phyloP scores from a whole-genome alignment of 2,329 filamentous ascomycete species.

The Tolypocladium sp. region DNA sequence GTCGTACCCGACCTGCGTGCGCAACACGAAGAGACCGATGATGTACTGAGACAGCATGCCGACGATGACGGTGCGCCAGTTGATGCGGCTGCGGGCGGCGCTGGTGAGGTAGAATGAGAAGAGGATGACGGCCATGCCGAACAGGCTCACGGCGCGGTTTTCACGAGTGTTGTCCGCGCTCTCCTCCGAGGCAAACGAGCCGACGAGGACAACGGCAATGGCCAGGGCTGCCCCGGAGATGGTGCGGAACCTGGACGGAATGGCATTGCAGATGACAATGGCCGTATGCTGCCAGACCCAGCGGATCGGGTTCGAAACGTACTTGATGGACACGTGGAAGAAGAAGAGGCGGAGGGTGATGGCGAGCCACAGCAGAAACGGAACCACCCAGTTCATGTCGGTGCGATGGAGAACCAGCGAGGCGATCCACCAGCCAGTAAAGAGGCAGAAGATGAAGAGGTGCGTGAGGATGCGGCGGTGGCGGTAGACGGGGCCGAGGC shows the following conservation, averaged over 20 bases:
- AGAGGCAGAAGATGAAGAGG: constrained; percentile 31
- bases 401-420: constrained; percentile 62
- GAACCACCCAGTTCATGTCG: constrained; percentile 72
- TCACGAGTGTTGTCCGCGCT: constrained; percentile 65
- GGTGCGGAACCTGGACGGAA: constrained; percentile 58
- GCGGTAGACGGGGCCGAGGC: constrained; percentile 29
- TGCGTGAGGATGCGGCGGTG: constrained; percentile 37
- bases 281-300: constrained; percentile 59
- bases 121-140: constrained; percentile 68
- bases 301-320: constrained; percentile 58
- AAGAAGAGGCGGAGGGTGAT: constrained; percentile 67
- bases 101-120: constrained; percentile 61
- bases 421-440: constrained; percentile 66
- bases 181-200: constrained; percentile 65
- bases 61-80: constrained; percentile 76
- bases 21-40: constrained; percentile 78
- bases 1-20: constrained; percentile 72
- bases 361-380: constrained; percentile 71
- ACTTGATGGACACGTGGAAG: constrained; percentile 60
- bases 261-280: constrained; percentile 45
- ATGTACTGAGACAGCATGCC: constrained; percentile 87
- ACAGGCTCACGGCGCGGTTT: constrained; percentile 72
- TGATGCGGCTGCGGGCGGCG: constrained; percentile 50
- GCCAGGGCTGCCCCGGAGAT: constrained; percentile 54
- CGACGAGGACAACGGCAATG: constrained; percentile 67